Evolutionary conservation across 257 asterid genomes (phyloP).

Genomic region (Solanum clarkiae): DNA sequence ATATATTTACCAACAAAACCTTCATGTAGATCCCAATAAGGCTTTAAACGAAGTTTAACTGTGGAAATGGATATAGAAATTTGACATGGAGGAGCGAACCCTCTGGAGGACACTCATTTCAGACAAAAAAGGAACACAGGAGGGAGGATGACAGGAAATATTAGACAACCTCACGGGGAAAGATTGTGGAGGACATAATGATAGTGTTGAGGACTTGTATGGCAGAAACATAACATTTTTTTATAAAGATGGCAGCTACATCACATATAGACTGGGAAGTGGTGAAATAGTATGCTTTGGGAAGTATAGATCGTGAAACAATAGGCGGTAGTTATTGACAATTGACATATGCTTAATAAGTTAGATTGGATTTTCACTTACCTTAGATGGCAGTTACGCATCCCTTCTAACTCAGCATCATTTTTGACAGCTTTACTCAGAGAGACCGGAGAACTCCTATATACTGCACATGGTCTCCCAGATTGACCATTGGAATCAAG

Average conservation of each 20-base stretch:
- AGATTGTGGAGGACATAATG: background rate
- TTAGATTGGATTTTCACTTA: slow-evolving; percentile 9
- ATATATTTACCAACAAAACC: background rate
- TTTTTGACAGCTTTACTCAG: slow-evolving; percentile 87
- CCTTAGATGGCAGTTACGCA: slow-evolving; percentile 88
- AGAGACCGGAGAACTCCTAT: slow-evolving; percentile 72
- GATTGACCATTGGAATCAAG: slow-evolving; percentile 17
- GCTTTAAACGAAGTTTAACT: background rate
- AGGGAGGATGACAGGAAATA: background rate
- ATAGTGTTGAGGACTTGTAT: background rate
- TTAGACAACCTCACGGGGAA: background rate
- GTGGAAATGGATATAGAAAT: background rate
- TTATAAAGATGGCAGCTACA: background rate
- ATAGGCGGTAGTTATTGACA: background rate
- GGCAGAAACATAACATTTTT: background rate
- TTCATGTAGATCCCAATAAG: background rate
- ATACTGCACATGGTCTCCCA: slow-evolving; percentile 34
- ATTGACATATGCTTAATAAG: background rate
- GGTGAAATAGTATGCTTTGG: background rate
- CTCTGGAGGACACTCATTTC: background rate
- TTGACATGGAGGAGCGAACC: background rate
- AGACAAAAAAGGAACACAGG: background rate
- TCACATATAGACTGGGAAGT: background rate
- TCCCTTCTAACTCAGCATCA: slow-evolving; percentile 88
- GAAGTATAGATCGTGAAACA: background rate